Percentiles rank a stretch among this genome's conserved stretches.
Conservation (phyloP, 805 yeast species). For the Wickerhamiella brachini region DNA sequence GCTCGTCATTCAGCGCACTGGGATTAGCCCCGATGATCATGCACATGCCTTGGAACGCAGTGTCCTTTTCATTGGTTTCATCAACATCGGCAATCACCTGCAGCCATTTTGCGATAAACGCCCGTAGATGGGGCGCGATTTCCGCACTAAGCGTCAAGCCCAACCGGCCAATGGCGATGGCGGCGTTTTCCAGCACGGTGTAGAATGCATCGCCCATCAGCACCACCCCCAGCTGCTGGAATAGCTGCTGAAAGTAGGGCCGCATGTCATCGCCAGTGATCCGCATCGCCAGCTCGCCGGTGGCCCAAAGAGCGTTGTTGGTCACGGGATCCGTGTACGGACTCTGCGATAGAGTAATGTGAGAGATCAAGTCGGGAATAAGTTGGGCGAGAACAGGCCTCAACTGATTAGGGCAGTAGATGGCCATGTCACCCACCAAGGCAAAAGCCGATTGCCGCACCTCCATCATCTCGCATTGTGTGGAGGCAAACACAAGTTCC, state of each 20-base stretch:
- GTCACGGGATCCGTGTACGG: conserved; percentile 46
- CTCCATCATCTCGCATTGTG: conserved; percentile 65
- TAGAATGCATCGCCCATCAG: conserved; percentile 44
- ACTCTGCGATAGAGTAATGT: conserved; percentile 42
- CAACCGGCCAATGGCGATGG: conserved; percentile 78
- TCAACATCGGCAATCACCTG: conserved; percentile 48
- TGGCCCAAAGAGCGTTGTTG: conserved; percentile 87
- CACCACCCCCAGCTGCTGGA: conserved; percentile 45
- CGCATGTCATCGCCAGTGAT: conserved; percentile 26
- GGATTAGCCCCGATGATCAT: conserved; percentile 55
- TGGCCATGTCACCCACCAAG: conserved; percentile 77
- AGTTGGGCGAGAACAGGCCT: conserved; percentile 23
- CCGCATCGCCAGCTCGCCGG: conserved; percentile 73
- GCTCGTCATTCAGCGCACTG: conserved; percentile 38
- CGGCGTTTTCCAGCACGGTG: conserved; percentile 64
- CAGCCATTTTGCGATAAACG: conserved; percentile 58
- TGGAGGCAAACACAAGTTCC: conserved; percentile 50
- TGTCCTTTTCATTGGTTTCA: conserved; percentile 78
- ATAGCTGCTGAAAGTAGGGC: conserved; percentile 41
- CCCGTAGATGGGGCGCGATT: conserved; percentile 43
- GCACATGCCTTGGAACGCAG: conserved; percentile 76
- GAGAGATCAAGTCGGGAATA: conserved; percentile 38
- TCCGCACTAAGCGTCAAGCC: conserved; percentile 51
- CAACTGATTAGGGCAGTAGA: conserved; percentile 33
- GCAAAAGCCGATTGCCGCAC: conserved; percentile 93